Conservation (phyloP, 768 basidiomycete species). For the Leucocoprinus sp. region DNA sequence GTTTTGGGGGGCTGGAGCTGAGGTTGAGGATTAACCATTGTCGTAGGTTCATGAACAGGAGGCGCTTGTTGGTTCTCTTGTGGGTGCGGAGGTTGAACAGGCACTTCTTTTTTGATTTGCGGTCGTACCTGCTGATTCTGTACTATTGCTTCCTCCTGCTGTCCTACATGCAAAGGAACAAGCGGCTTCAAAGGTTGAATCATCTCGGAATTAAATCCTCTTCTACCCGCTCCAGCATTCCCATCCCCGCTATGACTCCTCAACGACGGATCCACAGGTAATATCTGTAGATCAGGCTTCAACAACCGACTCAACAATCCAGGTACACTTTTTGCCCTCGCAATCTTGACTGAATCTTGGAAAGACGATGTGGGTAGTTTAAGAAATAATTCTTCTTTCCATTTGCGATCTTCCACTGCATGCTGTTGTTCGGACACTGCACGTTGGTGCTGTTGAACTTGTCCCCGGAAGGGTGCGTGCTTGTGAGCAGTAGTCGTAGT, state of each 20-base stretch:
- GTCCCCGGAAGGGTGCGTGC: background rate
- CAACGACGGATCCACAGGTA: conserved; percentile 55
- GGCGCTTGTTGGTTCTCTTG: background rate
- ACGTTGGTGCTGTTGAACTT: too few species aligned
- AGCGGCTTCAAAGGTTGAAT: conserved; percentile 22
- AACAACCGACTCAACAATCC: conserved; percentile 63
- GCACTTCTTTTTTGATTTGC: too few species aligned
- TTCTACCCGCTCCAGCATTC: too few species aligned
- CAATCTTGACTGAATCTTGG: conserved; percentile 37
- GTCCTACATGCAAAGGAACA: background rate
- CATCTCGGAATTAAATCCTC: conserved; percentile 40
- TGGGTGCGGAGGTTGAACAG: too few species aligned
- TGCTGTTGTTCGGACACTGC: conserved; percentile 15
- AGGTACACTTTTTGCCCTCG: conserved; percentile 29
- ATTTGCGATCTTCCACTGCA: conserved; percentile 55
- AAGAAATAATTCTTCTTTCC: conserved; percentile 62
- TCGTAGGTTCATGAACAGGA: background rate
- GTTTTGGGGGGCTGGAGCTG: too few species aligned
- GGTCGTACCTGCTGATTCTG: conserved; percentile 13
- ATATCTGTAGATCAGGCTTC: conserved; percentile 59
- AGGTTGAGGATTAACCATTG: too few species aligned
- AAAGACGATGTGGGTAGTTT: conserved; percentile 65
- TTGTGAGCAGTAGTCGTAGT: conserved; percentile 11
- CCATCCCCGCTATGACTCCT: too few species aligned
- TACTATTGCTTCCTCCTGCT: too few species aligned